These are phyloP conservation scores for Globisporangium lucens DNA, from an alignment of 352 stramenopile genomes.

Conservation along the genomic window DNA sequence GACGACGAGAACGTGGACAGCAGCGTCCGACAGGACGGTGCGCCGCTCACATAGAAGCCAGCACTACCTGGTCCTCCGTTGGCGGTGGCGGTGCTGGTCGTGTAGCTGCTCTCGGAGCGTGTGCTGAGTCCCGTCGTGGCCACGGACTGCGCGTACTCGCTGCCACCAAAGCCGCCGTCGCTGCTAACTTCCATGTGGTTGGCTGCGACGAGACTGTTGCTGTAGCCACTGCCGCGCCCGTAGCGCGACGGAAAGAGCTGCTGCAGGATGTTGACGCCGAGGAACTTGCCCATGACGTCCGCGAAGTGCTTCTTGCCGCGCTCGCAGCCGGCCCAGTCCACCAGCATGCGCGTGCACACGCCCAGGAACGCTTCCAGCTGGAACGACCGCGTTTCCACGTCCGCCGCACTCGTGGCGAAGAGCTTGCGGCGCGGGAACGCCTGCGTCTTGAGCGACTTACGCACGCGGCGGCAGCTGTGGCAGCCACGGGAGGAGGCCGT, in stretches of 20 bases:
- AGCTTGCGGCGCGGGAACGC: constrained; percentile 55
- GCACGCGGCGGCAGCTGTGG: constrained; percentile 32
- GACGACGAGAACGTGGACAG: constrained; percentile 11
- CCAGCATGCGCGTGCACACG: constrained; percentile 31
- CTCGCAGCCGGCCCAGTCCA: constrained; percentile 43
- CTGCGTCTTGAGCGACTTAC: constrained; percentile 31
- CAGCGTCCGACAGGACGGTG: constrained; percentile 3
- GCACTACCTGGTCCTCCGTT: neutral
- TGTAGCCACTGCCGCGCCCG: constrained; percentile 1
- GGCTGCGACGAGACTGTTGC: neutral
- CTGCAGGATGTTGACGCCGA: constrained; percentile 43
- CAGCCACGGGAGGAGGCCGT: constrained; percentile 29
- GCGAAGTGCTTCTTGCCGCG: constrained; percentile 44
- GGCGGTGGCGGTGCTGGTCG: neutral
- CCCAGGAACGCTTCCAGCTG: constrained; percentile 54
- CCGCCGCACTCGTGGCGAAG: constrained; percentile 40
- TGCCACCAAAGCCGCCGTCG: constrained; percentile 7
- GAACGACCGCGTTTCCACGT: constrained; percentile 43
- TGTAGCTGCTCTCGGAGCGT: constrained; percentile 14
- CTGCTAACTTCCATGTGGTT: constrained; percentile 7
- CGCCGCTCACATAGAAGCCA: neutral
- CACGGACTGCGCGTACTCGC: constrained; percentile 5
- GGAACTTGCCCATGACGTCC: constrained; percentile 45
- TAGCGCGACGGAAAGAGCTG: constrained; percentile 16
- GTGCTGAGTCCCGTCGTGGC: constrained; percentile 10